Percentiles rank a stretch among this genome's conserved stretches.
Conservation (phyloP, 2,329 filamentous ascomycete species). For the Penicillium sp. region DNA sequence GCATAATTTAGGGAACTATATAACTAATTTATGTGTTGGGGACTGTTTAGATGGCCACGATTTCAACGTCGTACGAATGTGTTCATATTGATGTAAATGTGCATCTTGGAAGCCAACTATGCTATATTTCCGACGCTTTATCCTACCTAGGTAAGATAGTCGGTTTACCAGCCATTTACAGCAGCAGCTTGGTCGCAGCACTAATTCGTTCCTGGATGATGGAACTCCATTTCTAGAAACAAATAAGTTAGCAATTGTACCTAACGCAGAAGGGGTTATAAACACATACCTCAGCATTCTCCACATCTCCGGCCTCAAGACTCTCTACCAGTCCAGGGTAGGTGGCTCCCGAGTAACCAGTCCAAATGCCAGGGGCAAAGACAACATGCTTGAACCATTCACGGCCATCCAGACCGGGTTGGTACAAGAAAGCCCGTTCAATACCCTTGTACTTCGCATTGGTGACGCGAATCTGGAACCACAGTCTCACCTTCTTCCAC, state of each 20-base stretch:
- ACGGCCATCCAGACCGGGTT: slow-evolving; percentile 72
- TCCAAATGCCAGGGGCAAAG: slow-evolving; percentile 89
- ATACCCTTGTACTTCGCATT: slow-evolving; percentile 83
- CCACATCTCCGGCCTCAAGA: slow-evolving; percentile 52
- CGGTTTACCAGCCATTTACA: slow-evolving; percentile 13
- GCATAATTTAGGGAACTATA: neutral
- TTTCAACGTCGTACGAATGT: neutral
- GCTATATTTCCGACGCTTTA: neutral
- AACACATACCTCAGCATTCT: slow-evolving; percentile 53
- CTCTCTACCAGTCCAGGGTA: slow-evolving; percentile 66
- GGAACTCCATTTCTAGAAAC: slow-evolving; percentile 41
- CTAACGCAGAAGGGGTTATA: neutral
- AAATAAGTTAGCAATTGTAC: slow-evolving; percentile 8
- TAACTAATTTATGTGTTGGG: neutral
- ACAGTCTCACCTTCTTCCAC: slow-evolving; percentile 65
- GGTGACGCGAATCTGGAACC: slow-evolving; percentile 61
- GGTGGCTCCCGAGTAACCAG: slow-evolving; percentile 76
- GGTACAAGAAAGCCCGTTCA: slow-evolving; percentile 76
- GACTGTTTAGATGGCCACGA: neutral
- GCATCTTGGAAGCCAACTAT: neutral
- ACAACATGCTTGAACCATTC: slow-evolving; percentile 94
- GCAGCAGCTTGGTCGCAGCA: slow-evolving; percentile 33
- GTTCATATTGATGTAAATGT: neutral
- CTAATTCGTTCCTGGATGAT: slow-evolving; percentile 41
- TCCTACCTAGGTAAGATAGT: neutral